Evolutionary conservation across 2,329 filamentous ascomycete species (phyloP).

Genomic region (Clonostachys rosea): DNA sequence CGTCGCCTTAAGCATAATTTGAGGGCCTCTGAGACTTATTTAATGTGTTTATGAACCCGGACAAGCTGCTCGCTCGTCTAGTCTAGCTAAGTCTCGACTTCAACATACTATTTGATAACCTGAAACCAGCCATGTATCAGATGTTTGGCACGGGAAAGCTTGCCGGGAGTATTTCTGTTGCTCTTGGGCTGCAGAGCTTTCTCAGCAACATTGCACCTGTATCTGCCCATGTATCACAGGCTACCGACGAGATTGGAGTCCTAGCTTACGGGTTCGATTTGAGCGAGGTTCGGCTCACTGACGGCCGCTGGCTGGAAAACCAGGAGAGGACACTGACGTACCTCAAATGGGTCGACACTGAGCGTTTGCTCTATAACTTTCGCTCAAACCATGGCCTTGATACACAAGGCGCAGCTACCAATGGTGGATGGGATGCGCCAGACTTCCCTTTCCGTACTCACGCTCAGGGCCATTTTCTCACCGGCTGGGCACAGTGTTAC

Average conservation of each 20-base stretch:
- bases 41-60: too few relatives aligned
- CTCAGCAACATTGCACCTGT: too few relatives aligned
- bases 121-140: too few relatives aligned
- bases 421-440: constrained; percentile 49
- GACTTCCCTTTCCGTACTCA: constrained; percentile 48
- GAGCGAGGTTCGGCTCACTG: constrained; percentile 1
- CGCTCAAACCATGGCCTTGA: constrained; percentile 37
- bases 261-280: constrained; percentile 1
- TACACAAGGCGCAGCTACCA: constrained; percentile 36
- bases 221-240: not conserved
- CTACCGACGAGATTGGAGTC: not conserved
- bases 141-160: too few relatives aligned
- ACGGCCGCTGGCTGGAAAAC: constrained; percentile 5
- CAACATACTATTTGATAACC: too few relatives aligned
- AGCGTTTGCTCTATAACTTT: constrained; percentile 44
- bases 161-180: too few relatives aligned
- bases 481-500: constrained; percentile 44
- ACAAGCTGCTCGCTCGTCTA: too few relatives aligned
- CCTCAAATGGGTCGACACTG: constrained; percentile 35
- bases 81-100: too few relatives aligned
- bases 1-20: too few relatives aligned
- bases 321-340: constrained; percentile 41
- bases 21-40: too few relatives aligned
- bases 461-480: constrained; percentile 44
- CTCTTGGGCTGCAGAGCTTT: too few relatives aligned